A percentile compares a stretch with the other conserved stretches of the same genome.
phyloP scores from a whole-genome alignment of 1,284 basidiomycete species.

The Ganoderma lingzhi region DNA sequence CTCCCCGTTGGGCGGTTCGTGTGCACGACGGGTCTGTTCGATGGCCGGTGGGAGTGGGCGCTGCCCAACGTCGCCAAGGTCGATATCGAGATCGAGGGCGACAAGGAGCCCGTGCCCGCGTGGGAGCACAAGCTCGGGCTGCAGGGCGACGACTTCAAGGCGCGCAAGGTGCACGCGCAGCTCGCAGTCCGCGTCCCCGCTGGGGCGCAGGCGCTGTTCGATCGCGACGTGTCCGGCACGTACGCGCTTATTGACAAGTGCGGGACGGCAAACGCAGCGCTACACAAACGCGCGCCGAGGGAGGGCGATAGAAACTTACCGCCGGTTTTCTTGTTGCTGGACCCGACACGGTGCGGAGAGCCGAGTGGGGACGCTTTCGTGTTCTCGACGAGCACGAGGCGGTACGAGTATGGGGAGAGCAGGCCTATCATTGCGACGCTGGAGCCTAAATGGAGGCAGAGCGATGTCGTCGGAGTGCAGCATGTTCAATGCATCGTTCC shows the following conservation, averaged over 20 bases:
- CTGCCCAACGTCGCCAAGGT: conserved; percentile 71
- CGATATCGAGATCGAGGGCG: conserved; percentile 68
- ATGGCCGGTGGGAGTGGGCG: conserved; percentile 85
- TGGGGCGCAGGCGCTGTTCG: conserved; percentile 57
- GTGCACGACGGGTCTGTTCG: conserved; percentile 65
- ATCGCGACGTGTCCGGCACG: conserved; percentile 82
- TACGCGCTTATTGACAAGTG: conserved; percentile 88
- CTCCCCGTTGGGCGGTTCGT: conserved; percentile 82
- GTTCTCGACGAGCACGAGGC: conserved; percentile 80
- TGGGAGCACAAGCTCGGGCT: conserved; percentile 92
- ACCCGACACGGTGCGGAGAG: conserved; percentile 84
- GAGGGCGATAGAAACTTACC: conserved; percentile 59
- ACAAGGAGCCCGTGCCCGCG: conserved; percentile 76
- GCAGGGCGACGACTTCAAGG: conserved; percentile 64
- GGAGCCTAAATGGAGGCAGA: conserved; percentile 81
- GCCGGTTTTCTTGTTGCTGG: conserved; percentile 84
- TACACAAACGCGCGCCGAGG: conserved; percentile 72
- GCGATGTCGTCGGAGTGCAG: conserved; percentile 54
- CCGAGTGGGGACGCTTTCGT: conserved; percentile 80
- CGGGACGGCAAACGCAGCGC: conserved; percentile 86
- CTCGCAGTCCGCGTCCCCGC: conserved; percentile 68
- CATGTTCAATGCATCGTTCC: conserved; percentile 66
- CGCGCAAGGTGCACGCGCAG: conserved; percentile 73
- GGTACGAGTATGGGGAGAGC: conserved; percentile 83
- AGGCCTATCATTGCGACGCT: conserved; percentile 80